Conservation (phyloP, 2,329 filamentous ascomycete species). For the Trichoderma sp. region DNA sequence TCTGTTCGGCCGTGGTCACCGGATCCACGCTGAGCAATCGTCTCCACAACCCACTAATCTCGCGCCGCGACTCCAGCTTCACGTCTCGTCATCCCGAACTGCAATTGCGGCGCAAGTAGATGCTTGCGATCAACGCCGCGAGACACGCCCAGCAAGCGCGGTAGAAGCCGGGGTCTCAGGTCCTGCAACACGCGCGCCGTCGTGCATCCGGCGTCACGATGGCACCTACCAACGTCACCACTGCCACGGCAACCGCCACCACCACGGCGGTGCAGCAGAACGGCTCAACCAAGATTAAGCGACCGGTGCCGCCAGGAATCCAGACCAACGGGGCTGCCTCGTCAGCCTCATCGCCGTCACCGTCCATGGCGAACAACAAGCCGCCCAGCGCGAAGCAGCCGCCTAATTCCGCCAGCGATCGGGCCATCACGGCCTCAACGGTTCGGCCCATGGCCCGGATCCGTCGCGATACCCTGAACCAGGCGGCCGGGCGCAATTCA, state of each 20-base stretch:
- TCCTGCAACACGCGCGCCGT: constrained; percentile 16
- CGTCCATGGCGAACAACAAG: constrained; percentile 56
- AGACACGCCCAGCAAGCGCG: constrained; percentile 16
- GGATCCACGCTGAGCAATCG: constrained; percentile 17
- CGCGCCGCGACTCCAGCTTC: constrained; percentile 23
- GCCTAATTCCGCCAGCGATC: constrained; percentile 36
- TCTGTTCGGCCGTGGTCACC: constrained; percentile 15
- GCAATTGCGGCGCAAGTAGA: constrained; percentile 22
- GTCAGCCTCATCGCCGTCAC: constrained; percentile 58
- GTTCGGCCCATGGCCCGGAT: constrained; percentile 55
- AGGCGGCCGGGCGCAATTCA: constrained; percentile 45
- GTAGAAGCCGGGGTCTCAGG: background rate
- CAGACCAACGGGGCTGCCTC: constrained; percentile 62
- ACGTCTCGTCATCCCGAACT: constrained; percentile 11
- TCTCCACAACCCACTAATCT: constrained; percentile 25
- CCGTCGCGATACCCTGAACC: constrained; percentile 54
- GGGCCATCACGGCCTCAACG: constrained; percentile 39
- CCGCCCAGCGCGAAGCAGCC: constrained; percentile 44
- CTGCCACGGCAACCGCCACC: constrained; percentile 38
- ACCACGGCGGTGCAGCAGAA: constrained; percentile 45
- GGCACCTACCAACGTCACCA: constrained; percentile 54
- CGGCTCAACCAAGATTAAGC: constrained; percentile 61
- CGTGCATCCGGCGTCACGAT: constrained; percentile 39
- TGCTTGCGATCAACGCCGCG: constrained; percentile 20
- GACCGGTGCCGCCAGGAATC: constrained; percentile 62